Conservation (phyloP, 192 early-diverging fungal genomes). For the Entophlyctis luteolus region DNA sequence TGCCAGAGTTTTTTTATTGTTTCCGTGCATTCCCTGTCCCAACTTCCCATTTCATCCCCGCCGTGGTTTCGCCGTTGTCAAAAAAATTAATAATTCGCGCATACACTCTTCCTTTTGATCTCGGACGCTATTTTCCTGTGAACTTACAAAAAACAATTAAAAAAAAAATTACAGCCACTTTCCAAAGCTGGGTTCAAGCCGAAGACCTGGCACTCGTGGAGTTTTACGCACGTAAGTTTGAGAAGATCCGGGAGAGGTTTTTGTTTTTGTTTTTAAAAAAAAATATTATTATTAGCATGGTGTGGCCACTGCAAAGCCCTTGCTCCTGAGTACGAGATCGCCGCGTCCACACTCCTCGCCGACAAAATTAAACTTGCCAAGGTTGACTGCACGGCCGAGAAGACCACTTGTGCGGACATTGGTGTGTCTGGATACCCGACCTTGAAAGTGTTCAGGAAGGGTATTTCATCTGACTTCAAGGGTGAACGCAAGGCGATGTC, state of each 20-base stretch:
- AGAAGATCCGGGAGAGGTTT: no score
- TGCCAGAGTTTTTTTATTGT: no score
- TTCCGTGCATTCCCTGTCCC: background rate
- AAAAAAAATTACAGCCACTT: conserved; percentile 44
- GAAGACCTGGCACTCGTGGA: conserved; percentile 80
- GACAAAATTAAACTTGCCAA: conserved; percentile 78
- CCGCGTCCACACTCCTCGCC: conserved; percentile 80
- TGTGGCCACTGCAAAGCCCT: conserved; percentile 93
- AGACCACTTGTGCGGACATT: conserved; percentile 75
- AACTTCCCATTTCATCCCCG: background rate
- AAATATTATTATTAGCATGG: conserved; percentile 71
- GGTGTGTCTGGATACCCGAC: conserved; percentile 89
- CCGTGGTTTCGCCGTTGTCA: background rate
- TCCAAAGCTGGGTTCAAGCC: conserved; percentile 54
- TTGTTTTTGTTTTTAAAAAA: no score
- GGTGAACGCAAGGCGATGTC: conserved; percentile 81
- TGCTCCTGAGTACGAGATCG: conserved; percentile 91
- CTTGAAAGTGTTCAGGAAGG: conserved; percentile 81
- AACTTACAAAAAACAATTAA: background rate
- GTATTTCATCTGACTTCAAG: conserved; percentile 69
- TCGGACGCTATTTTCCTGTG: background rate
- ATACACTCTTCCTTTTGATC: background rate
- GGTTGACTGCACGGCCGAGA: conserved; percentile 92
- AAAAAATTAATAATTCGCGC: background rate
- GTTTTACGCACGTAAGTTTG: conserved; percentile 82